Conservation (phyloP, 2,329 filamentous ascomycete species). For the Sporothrix dimorphospora region DNA sequence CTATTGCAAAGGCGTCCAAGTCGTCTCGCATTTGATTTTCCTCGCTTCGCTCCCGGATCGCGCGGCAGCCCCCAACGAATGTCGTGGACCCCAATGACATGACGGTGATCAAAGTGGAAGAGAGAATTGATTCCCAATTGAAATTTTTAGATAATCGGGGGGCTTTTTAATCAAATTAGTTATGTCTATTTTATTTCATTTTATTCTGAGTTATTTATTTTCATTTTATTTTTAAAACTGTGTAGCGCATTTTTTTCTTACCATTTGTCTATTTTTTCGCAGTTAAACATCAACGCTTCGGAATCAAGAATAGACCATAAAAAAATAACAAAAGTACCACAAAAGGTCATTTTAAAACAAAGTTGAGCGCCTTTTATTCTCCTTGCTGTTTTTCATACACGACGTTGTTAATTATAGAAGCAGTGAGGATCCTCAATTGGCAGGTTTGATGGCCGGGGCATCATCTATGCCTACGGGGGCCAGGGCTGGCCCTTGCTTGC, state of each 20-base stretch:
- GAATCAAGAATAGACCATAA: background rate
- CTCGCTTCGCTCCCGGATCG: background rate
- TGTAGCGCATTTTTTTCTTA: no score
- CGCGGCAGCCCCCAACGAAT: background rate
- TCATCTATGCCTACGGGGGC: constrained; percentile 3
- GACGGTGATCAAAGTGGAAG: background rate
- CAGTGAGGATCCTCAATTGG: background rate
- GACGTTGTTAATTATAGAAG: constrained; percentile 9
- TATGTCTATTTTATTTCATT: no score
- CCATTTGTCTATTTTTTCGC: no score
- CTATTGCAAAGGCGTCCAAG: no score
- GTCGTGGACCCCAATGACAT: background rate
- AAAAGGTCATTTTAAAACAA: background rate
- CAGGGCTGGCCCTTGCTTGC: background rate
- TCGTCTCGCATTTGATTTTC: no score
- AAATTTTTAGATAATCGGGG: no score
- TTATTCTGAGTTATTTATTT: no score
- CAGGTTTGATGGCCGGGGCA: constrained; percentile 16
- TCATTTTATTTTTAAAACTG: no score
- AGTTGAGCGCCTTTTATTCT: background rate
- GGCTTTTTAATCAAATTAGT: no score
- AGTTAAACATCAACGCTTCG: background rate
- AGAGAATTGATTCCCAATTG: no score
- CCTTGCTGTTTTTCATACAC: background rate
- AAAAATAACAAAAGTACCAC: no score